Base-by-base conservation (phyloP, 1,284 basidiomycete genomes). In the Cutaneotrichosporon sp. region DNA sequence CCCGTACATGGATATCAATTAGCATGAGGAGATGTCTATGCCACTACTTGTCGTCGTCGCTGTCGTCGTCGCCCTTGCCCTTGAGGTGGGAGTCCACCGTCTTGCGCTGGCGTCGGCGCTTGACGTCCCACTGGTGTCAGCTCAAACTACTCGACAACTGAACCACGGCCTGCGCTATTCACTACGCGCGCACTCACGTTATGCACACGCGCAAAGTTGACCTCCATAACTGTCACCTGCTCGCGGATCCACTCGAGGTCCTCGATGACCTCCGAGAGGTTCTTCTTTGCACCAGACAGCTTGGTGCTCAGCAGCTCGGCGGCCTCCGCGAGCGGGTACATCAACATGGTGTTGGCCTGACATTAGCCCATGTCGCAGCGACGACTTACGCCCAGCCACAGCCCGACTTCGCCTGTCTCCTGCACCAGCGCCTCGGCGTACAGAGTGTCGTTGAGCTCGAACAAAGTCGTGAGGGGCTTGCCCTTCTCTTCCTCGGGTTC, bases 311-410 rank as follows among this genome's bases (percentile, higher is more conserved):
- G 79, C 16, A 98, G 81, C 5, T 81, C 75, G 57, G 87, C 81
- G 0, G 96, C 94, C 45, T 84, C 85, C 3, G 84, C 81, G 20
- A 97, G 77, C 56, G 88, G 88, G 77, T 98, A 98, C 2, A 92
- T 88, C 3, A 98, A 80, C 94, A 98, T 97, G 3, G 94, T 91
- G 61, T 97, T 97, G 34, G 96, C 94, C 93, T 91, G 62, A 16
- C 48, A 46, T 51, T 19, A 51, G 49, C 33, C 17, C n/a, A 5
- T 1, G 5, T 24, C 14, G 29, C 14, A 12, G 1, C 7, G 27
- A 29, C 6, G 11, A 80, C 88, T 75, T 75, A 97, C 94, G 16
- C 96, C 94, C 20, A 98, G 84, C 94, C 94, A 98, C 27, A 98
- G 79, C 65, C 87, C 91, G 10, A 97, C 93, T 1, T 85, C 85